Conservation (phyloP, 495 filamentous ascomycete genomes). For the Chaetomium tenue region DNA sequence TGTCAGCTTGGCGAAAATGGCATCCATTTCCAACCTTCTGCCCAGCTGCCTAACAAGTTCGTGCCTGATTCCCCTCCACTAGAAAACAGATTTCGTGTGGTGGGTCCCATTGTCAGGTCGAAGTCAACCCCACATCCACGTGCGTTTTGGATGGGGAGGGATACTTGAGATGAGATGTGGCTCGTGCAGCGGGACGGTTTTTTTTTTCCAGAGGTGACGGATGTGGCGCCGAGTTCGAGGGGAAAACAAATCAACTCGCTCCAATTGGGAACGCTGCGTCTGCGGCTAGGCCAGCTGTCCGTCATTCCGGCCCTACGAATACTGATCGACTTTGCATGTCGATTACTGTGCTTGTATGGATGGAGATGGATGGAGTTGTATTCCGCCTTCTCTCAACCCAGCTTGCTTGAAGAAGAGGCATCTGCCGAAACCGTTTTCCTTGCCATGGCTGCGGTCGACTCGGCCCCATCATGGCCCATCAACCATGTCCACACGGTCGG, state of each 20-base stretch:
- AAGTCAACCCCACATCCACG: slow-evolving; percentile 5
- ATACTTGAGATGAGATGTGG: slow-evolving; percentile 2
- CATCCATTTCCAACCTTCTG: not conserved
- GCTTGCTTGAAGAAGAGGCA: too few species aligned
- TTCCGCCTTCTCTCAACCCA: not conserved
- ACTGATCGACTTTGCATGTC: not conserved
- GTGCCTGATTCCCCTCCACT: not conserved
- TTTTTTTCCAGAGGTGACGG: not conserved
- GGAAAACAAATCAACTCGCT: not conserved
- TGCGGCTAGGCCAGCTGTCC: not conserved
- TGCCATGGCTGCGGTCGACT: too few species aligned
- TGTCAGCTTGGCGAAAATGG: slow-evolving; percentile 1
- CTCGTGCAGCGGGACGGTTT: slow-evolving; percentile 7
- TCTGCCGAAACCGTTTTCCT: too few species aligned
- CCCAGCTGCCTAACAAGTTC: not conserved
- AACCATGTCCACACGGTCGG: not conserved
- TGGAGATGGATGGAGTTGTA: not conserved
- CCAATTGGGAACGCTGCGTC: not conserved
- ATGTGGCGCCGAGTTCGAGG: not conserved
- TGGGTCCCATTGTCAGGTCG: not conserved
- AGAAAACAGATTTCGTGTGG: not conserved
- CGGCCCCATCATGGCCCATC: not conserved
- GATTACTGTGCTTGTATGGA: not conserved
- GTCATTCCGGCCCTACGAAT: not conserved
- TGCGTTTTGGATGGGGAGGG: not conserved